Conservation (phyloP, 768 basidiomycete species). For the Lentinula sp. region DNA sequence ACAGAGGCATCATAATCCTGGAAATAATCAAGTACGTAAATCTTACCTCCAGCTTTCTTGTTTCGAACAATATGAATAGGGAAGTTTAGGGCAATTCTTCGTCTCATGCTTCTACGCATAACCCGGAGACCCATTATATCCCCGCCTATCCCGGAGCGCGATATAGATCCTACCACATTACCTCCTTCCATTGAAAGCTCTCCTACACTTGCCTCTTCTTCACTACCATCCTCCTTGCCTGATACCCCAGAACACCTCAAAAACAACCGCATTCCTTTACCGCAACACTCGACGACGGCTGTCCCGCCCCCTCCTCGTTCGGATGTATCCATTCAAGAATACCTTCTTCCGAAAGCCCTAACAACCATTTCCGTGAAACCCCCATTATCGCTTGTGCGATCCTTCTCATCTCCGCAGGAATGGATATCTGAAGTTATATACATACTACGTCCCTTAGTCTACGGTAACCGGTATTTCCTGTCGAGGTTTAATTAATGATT, state of each 20-base stretch:
- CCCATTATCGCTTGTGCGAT: constrained; percentile 58
- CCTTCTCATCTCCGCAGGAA: constrained; percentile 58
- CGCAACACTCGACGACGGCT: constrained; percentile 56
- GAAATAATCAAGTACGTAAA: constrained; percentile 80
- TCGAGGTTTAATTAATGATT: neutral
- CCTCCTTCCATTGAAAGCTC: constrained; percentile 50
- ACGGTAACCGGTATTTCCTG: constrained; percentile 42
- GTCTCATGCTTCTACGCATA: constrained; percentile 64
- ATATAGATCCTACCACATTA: constrained; percentile 72
- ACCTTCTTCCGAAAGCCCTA: constrained; percentile 75
- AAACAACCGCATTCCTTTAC: constrained; percentile 69
- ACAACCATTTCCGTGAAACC: constrained; percentile 67
- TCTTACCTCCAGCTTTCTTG: neutral
- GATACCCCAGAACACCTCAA: constrained; percentile 74
- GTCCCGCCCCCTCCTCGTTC: constrained; percentile 40
- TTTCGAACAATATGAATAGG: constrained; percentile 11
- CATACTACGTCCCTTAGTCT: constrained; percentile 67
- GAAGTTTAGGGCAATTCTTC: constrained; percentile 58
- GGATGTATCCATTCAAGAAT: constrained; percentile 67
- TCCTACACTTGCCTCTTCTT: constrained; percentile 55
- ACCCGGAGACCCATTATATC: constrained; percentile 73
- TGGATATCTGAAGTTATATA: constrained; percentile 74
- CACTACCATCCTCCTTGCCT: constrained; percentile 48
- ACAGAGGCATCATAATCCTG: constrained; percentile 72
- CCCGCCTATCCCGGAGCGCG: constrained; percentile 82